Evolutionary conservation across 2,329 filamentous ascomycete genomes (phyloP).

Genomic region (Claviceps africana): DNA sequence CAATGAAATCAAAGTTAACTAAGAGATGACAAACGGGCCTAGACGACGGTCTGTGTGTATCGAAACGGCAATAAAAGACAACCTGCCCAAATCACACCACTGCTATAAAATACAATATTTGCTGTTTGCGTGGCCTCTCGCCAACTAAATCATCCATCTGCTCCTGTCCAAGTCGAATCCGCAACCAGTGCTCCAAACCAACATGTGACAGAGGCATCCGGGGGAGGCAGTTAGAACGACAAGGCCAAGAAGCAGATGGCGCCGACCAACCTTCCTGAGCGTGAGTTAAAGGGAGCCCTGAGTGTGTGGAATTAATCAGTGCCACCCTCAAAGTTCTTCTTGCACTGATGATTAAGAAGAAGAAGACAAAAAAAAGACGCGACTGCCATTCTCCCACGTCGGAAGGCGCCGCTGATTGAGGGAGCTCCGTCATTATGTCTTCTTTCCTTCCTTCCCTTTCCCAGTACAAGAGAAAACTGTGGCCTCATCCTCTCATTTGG

Average conservation of each 20-base stretch:
- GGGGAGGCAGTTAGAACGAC: slow-evolving; percentile 12
- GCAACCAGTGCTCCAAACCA: slow-evolving; percentile 17
- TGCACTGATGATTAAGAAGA: background rate
- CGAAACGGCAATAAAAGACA: slow-evolving; percentile 19
- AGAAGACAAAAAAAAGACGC: slow-evolving; percentile 8
- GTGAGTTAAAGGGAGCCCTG: slow-evolving; percentile 10
- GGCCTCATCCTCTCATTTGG: background rate
- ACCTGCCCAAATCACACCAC: slow-evolving; percentile 19
- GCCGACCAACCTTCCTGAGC: slow-evolving; percentile 9
- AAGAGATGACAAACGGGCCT: slow-evolving; percentile 23
- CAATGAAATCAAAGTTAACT: slow-evolving; percentile 26
- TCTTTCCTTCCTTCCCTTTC: background rate
- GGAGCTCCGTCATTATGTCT: background rate
- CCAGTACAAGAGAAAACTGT: background rate
- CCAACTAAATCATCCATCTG: slow-evolving; percentile 17
- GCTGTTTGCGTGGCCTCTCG: slow-evolving; percentile 14
- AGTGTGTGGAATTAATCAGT: slow-evolving; percentile 7
- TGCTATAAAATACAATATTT: slow-evolving; percentile 29
- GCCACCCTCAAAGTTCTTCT: background rate
- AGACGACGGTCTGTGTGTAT: slow-evolving; percentile 15
- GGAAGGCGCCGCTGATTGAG: background rate
- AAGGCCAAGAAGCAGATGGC: slow-evolving; percentile 6
- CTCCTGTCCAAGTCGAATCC: slow-evolving; percentile 21
- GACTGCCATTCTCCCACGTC: background rate
- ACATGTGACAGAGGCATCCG: slow-evolving; percentile 17